Evolutionary conservation across 1,284 basidiomycete species (phyloP), one percentile per base, ranked within the genome.

Genomic region (Ustilago hordei): DNA sequence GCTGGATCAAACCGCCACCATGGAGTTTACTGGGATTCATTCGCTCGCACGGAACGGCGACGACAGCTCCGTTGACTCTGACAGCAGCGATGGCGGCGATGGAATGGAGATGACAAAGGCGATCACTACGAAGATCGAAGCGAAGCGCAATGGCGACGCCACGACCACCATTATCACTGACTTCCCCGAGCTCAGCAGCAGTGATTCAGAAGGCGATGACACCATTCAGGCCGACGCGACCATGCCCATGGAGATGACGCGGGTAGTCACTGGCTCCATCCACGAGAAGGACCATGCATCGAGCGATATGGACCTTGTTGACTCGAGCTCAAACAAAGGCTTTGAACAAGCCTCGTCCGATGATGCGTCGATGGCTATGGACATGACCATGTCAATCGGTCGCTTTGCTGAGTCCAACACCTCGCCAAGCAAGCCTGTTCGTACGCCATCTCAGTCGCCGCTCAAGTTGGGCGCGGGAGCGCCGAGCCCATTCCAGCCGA

Each of bases 331-430:
- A 43, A 68, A 61, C 62, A 41, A 36, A 23, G 53, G 50, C 8
- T 64, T 62, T 19, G 52, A 53, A 8, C 70, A 54, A 11, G 19
- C 64, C 1, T 71, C 76, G 9, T 70, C 64, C 15, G 67, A 69
- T 28, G 71, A 71, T 35, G 57, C 48, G 12, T 76, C 69, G 9
- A 64, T 69, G 56, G 67, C 74, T 7, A 82, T 81, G 78, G 78
- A 81, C 58, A 78, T 81, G 77, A 80, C 78, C 7, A 61, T 71
- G 56, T 67, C 78, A 43, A 71, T 79, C 67, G 74, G 77, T 43
- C 63, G 41, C 19, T 53, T 71, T 32, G 64, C 62, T 23, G 60
- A 34, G 31, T 55, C 65, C 41, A 60, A 54, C 8, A 34, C 55
- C 2, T 79, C 77, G 36, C 69, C 77, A 11, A 45, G 50, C 50